A percentile compares a stretch with the other conserved stretches of the same genome.
These are phyloP conservation scores for Debaryomyces sp. DNA, from an alignment of 1,139 yeast genomes.

Conservation along the genomic window DNA sequence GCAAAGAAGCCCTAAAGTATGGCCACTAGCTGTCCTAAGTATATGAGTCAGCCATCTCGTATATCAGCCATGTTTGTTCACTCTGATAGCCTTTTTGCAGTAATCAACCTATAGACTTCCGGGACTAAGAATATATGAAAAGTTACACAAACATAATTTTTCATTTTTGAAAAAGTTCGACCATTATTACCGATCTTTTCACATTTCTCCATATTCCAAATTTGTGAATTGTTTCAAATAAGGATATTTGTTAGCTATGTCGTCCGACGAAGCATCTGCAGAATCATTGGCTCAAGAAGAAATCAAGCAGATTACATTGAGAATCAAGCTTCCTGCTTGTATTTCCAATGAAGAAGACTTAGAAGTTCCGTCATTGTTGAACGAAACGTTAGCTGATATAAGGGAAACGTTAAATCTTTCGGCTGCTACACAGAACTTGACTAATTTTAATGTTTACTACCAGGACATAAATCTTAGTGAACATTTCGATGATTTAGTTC, in stretches of 20 bases:
- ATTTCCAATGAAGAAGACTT: slow-evolving; percentile 26
- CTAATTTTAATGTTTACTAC: slow-evolving; percentile 56
- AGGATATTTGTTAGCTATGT: slow-evolving; percentile 11
- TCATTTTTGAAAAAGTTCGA: slow-evolving; percentile 3
- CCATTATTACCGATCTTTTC: slow-evolving; percentile 1
- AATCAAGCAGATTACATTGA: slow-evolving; percentile 27
- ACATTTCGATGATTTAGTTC: slow-evolving; percentile 34
- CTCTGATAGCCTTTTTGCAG: not conserved
- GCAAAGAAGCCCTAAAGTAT: too few species aligned
- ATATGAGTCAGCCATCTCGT: too few species aligned
- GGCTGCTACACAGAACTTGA: slow-evolving; percentile 59
- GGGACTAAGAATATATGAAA: not conserved
- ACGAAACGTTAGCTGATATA: slow-evolving; percentile 61
- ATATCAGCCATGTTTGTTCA: not conserved
- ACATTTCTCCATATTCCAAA: slow-evolving; percentile 1
- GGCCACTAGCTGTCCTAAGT: too few species aligned
- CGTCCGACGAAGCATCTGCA: slow-evolving; percentile 14
- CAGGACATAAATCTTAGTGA: slow-evolving; percentile 38
- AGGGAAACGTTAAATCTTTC: slow-evolving; percentile 57
- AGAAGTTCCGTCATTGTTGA: slow-evolving; percentile 33
- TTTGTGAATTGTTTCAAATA: not conserved
- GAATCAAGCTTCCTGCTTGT: slow-evolving; percentile 36
- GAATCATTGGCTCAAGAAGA: slow-evolving; percentile 16
- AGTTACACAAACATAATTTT: slow-evolving; percentile 5
- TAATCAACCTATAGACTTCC: not conserved